Conservation (phyloP, 345 rosid genomes). For the Moricandia moricandioides region DNA sequence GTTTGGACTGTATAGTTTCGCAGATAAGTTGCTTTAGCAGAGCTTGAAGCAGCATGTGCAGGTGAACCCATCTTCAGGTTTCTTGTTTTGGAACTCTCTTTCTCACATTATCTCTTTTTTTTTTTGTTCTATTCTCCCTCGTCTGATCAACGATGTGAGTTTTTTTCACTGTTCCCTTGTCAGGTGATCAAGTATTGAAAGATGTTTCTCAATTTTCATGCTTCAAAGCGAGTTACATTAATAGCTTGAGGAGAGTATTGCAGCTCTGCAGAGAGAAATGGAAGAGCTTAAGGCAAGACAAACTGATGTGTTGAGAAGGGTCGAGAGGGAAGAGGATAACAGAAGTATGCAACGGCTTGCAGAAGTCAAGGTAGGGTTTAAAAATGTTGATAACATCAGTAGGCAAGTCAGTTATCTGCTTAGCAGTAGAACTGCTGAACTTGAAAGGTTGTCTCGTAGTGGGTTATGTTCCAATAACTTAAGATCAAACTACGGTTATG, state of each 20-base stretch:
- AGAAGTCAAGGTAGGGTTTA: conserved; percentile 16
- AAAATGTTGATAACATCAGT: not conserved
- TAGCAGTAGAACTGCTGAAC: not conserved
- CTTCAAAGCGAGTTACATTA: not conserved
- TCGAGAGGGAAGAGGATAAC: not conserved
- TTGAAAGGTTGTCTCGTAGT: too few relatives aligned
- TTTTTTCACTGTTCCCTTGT: not conserved
- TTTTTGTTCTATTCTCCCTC: not conserved
- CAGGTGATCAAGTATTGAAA: not conserved
- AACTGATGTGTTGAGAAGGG: not conserved
- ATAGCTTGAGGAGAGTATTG: not conserved
- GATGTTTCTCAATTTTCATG: not conserved
- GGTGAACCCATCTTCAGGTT: not conserved
- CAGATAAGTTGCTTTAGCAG: too few relatives aligned
- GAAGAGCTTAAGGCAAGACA: not conserved
- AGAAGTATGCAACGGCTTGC: not conserved
- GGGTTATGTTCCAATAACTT: too few relatives aligned
- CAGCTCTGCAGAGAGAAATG: not conserved
- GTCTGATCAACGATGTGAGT: not conserved
- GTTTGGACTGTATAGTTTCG: too few relatives aligned
- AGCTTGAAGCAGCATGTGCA: not conserved
- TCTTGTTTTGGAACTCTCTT: not conserved
- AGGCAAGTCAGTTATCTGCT: not conserved
- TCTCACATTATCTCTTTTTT: not conserved
- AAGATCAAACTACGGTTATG: too few relatives aligned